Evolutionary conservation across 208 protist genomes (phyloP), one percentile per base, ranked within the genome.

Genomic region (Kentomonas sorsogonicus): DNA sequence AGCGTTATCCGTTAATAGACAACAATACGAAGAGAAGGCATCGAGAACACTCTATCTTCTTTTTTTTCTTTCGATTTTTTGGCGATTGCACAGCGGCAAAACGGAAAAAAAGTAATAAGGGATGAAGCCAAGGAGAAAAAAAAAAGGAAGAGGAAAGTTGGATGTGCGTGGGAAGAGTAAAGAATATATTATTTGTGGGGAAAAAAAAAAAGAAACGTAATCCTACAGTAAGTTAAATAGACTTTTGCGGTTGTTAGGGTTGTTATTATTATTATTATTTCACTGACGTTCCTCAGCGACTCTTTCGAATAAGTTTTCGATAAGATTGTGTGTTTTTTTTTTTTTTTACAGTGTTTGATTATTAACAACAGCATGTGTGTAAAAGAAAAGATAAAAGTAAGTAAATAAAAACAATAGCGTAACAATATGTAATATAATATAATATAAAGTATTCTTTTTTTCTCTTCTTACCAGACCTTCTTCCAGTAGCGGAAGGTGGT

Each of bases 401-500:
- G 22, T 16, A 48, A 29, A 6, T 29, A 48, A 48, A 48, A 48
- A 43, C 38, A n/a, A 43, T 22, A 43, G 11, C 13, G 18, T 43
- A 16, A 43, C 18, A 43, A 43, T 43, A 43, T 22, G 38, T 55
- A 9, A 16, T 26, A 6, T 34, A 30, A 50, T 33, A 26, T 33
- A 36, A 48, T 26, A 44, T 46, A 22, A 43, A 7, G 15, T 48
- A 29, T 25, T 48, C 57, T 63, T 54, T 47, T 63, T 54, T 47
- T 63, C 47, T 44, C 6, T 48, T 22, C 30, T 74, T 93, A 93
- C 81, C 82, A 89, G 20, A 62, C 50, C 73, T 93, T 93, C 77
- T 90, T 90, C 86, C 86, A 93, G 71, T 93, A 93, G 66, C 86
- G 79, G 83, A 90, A 93, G 27, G 79, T 89, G 57, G 82, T 93